These are phyloP conservation scores for Eudorina sp. DNA, from an alignment of 139 green algal genomes.

Conservation along the genomic window DNA sequence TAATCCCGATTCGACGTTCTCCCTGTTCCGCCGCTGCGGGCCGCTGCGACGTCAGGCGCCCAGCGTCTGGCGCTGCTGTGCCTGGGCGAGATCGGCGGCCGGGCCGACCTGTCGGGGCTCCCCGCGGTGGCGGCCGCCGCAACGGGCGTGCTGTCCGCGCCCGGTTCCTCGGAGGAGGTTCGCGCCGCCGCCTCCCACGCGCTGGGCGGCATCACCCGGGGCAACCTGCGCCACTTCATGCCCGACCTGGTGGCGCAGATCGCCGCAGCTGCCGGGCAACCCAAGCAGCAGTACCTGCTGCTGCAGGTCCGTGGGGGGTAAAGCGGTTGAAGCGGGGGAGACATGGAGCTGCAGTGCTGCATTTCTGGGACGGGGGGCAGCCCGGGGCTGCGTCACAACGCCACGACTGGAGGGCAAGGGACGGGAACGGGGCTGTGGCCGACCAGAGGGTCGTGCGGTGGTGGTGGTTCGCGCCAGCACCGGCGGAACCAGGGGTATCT, in stretches of 20 bases:
- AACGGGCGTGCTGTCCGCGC: constrained; percentile 55
- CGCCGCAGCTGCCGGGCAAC: constrained; percentile 32
- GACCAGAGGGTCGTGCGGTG: no score
- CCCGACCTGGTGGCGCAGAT: constrained; percentile 82
- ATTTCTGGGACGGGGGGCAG: no score
- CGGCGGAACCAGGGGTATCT: no score
- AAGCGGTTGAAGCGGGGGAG: neutral
- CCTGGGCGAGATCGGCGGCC: constrained; percentile 89
- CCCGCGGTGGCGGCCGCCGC: constrained; percentile 58
- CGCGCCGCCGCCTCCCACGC: constrained; percentile 85
- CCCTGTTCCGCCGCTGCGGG: no score
- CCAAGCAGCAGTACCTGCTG: constrained; percentile 80
- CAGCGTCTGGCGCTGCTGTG: constrained; percentile 88
- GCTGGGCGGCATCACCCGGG: constrained; percentile 84
- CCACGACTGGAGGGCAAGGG: no score
- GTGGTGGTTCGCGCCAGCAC: no score
- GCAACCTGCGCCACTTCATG: constrained; percentile 87
- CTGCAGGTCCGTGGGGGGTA: constrained; percentile 69
- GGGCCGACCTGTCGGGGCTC: constrained; percentile 76
- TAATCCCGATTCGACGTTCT: no score
- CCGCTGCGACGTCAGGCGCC: constrained; percentile 28
- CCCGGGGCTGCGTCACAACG: no score
- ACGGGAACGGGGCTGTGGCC: no score
- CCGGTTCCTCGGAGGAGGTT: constrained; percentile 76
- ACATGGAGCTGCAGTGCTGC: neutral